Evolutionary conservation across 2,329 filamentous ascomycete species (phyloP).

Genomic region (Hymenoscyphus linearis): DNA sequence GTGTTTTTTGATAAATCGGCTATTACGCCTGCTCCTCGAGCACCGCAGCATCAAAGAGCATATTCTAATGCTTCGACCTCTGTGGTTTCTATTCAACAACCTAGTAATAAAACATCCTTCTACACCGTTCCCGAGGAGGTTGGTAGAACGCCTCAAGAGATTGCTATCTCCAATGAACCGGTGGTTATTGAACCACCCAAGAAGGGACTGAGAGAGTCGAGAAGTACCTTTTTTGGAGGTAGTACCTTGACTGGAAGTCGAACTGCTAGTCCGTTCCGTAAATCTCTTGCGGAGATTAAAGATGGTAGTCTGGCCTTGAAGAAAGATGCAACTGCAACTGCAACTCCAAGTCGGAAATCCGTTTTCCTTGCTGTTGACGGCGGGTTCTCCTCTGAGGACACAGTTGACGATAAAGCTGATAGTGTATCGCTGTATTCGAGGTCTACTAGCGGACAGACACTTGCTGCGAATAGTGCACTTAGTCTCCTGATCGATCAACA

Average conservation of each 20-base stretch:
- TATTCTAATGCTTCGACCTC: constrained; percentile 5
- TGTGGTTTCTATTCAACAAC: constrained; percentile 10
- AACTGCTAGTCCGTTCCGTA: constrained; percentile 51
- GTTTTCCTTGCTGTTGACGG: not conserved
- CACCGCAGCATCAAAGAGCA: not conserved
- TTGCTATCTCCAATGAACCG: constrained; percentile 27
- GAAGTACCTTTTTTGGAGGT: constrained; percentile 48
- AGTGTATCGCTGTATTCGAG: constrained; percentile 32
- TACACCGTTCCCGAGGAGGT: constrained; percentile 16
- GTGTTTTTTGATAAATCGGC: not conserved
- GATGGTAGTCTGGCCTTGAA: not conserved
- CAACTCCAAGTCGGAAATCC: constrained; percentile 1
- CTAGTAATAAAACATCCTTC: constrained; percentile 17
- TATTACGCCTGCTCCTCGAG: constrained; percentile 18
- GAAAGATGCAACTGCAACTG: not conserved
- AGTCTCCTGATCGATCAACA: constrained; percentile 16
- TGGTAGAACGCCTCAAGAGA: constrained; percentile 26
- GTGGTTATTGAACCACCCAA: constrained; percentile 21
- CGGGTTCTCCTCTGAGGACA: not conserved
- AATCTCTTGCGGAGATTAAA: constrained; percentile 36
- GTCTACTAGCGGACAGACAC: constrained; percentile 28
- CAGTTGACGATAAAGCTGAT: constrained; percentile 16
- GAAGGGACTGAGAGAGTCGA: constrained; percentile 36
- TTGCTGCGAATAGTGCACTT: constrained; percentile 17
- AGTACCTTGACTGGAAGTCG: constrained; percentile 47